Conservation (phyloP, 2,329 filamentous ascomycete genomes). For the Stylonectria norvegica region DNA sequence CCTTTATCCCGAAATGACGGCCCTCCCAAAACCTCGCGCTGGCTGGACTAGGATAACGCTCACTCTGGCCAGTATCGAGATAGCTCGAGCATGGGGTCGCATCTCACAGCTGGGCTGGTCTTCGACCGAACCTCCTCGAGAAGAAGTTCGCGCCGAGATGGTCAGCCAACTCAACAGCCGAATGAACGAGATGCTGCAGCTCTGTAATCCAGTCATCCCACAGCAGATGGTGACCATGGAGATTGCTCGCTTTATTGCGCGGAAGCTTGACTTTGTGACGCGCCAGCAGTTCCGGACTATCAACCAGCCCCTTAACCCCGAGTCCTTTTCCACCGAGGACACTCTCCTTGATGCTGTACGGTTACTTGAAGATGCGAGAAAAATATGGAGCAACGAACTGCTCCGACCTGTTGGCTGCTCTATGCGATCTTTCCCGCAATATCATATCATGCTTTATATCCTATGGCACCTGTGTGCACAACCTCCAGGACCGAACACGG, state of each 20-base stretch:
- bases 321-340: slow-evolving; percentile 27
- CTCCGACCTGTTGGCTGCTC: slow-evolving; percentile 38
- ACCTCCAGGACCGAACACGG: slow-evolving; percentile 29
- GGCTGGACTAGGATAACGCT: slow-evolving; percentile 59
- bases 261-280: slow-evolving; percentile 46
- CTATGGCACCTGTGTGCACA: slow-evolving; percentile 42
- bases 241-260: slow-evolving; percentile 27
- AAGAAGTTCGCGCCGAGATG: slow-evolving; percentile 38
- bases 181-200: slow-evolving; percentile 12
- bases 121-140: slow-evolving; percentile 6
- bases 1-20: slow-evolving; percentile 45
- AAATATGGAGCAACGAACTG: slow-evolving; percentile 35
- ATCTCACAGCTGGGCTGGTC: slow-evolving; percentile 22
- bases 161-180: slow-evolving; percentile 40
- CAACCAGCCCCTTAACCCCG: slow-evolving; percentile 16
- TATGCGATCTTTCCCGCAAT: slow-evolving; percentile 39
- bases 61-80: slow-evolving; percentile 50
- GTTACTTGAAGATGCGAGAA: slow-evolving; percentile 31
- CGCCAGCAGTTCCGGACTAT: slow-evolving; percentile 39
- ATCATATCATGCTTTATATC: slow-evolving; percentile 41
- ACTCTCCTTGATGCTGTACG: slow-evolving; percentile 33
- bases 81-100: slow-evolving; percentile 31
- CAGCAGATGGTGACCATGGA: slow-evolving; percentile 31
- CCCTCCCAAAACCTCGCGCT: slow-evolving; percentile 43
- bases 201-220: slow-evolving; percentile 53